These are phyloP conservation scores for Penstemon davidsonii DNA, from an alignment of 257 asterid species.

Conservation along the genomic window DNA sequence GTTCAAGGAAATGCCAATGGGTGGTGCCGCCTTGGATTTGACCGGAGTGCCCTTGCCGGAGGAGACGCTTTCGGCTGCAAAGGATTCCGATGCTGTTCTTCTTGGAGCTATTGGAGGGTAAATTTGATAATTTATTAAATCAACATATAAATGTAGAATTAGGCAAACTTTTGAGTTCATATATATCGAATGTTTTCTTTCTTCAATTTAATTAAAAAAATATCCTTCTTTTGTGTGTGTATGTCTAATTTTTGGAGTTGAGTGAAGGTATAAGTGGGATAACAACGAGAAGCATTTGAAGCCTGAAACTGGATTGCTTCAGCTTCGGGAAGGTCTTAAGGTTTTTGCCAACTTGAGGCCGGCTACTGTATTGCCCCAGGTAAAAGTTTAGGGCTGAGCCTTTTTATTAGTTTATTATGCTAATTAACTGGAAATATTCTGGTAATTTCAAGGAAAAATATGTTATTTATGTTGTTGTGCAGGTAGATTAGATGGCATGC, in stretches of 20 bases:
- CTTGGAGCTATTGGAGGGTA: slow-evolving; percentile 99
- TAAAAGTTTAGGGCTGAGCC: slow-evolving; percentile 22
- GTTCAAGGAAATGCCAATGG: slow-evolving; percentile 93
- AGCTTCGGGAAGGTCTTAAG: slow-evolving; percentile 86
- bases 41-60: slow-evolving; percentile 94
- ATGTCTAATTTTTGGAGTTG: slow-evolving; percentile 1
- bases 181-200: neutral
- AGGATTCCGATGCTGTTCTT: slow-evolving; percentile 86
- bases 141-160: neutral
- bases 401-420: slow-evolving; percentile 15
- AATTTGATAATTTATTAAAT: neutral
- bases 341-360: slow-evolving; percentile 98
- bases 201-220: neutral
- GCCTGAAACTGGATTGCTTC: slow-evolving; percentile 98
- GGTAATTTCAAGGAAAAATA: slow-evolving; percentile 8
- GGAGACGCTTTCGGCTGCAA: slow-evolving; percentile 77
- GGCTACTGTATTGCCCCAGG: slow-evolving; percentile 95
- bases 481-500: neutral
- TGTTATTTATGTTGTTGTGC: neutral
- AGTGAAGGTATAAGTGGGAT: slow-evolving; percentile 91
- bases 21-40: slow-evolving; percentile 94
- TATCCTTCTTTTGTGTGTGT: too few species aligned
- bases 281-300: slow-evolving; percentile 89
- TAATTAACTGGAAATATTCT: slow-evolving; percentile 7
- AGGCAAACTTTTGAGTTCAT: slow-evolving; percentile 1